phyloP scores from a whole-genome alignment of 176 grass and related monocot genomes.

The Aegilops speltoides region DNA sequence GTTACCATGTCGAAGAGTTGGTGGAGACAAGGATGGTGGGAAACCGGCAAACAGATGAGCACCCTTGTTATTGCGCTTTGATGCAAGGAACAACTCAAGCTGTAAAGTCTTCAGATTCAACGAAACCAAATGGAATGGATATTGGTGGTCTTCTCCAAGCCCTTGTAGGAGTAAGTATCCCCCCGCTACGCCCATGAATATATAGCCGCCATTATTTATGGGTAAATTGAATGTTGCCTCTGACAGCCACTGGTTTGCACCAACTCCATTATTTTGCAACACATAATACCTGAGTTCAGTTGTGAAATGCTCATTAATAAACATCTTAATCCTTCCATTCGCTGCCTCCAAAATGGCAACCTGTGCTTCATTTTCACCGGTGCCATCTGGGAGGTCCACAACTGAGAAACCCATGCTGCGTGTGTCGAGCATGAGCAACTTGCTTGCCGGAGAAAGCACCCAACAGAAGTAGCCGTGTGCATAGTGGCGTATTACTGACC shows the following conservation, averaged over 20 bases:
- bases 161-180: conserved; percentile 33
- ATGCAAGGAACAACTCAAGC: not conserved
- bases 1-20: conserved; percentile 11
- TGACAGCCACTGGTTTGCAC: not conserved
- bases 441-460: not conserved
- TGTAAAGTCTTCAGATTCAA: not conserved
- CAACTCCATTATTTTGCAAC: not conserved
- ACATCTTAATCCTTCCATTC: not conserved
- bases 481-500: not conserved
- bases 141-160: not conserved
- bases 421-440: conserved; percentile 17
- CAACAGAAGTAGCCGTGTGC: conserved; percentile 22
- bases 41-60: not conserved
- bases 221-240: not conserved
- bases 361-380: not conserved
- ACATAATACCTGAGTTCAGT: not conserved
- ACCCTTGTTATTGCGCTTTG: not conserved
- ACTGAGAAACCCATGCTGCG: not conserved
- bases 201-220: not conserved
- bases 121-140: not conserved
- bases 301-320: not conserved
- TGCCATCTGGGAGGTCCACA: not conserved
- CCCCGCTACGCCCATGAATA: conserved; percentile 11
- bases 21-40: conserved; percentile 7
- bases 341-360: conserved; percentile 17